Base-by-base conservation (phyloP, 306 rosid species). In the Quercus rubra region DNA sequence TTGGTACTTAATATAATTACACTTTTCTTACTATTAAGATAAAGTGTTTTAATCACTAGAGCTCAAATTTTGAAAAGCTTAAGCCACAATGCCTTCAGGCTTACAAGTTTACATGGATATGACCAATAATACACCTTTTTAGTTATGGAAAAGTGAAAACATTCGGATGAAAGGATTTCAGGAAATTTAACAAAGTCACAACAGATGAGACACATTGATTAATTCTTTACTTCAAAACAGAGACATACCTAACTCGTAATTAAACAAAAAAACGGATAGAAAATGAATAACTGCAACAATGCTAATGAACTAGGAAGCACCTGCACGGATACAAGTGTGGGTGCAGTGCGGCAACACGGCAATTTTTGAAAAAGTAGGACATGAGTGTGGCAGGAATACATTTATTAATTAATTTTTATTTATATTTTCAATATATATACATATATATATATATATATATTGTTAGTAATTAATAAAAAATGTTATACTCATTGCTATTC, bases 311-410 rank as follows among this genome's bases (percentile, higher is more conserved):
- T 35, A 35, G 41, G 8, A 35, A 35, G 41, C 41, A 35, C 41
- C 2, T 35, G 8, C 41, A 35, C 0, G 2, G 8, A 35, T 35
- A 35, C 0, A 6, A 0, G 2, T 35, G 41, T 5, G 41, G 41
- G 41, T 35, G 41, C 0, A 2, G 7, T 5, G 8, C 7, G 0
- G 2, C 1, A 1, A 5, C 38, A 5, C 2, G 0, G 0, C 38
- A 33, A 33, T 33, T 5, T 33, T 33, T 33, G 38, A 33, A 5
- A 33, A 33, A 33, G 38, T 33, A 33, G 7, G 38, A 33, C 38
- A 33, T 1, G 0, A 33, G 38, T 33, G 38, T 0, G 0, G 41
- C 0, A 0, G 0, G 41, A 5, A 5, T 35, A 35, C 1, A 0
- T 5, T 35, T 35, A 35, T 5, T 35, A 35, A 5, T 33, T 5